Base-by-base conservation (phyloP, 164 flowering plant species). In the Annona squamosa region DNA sequence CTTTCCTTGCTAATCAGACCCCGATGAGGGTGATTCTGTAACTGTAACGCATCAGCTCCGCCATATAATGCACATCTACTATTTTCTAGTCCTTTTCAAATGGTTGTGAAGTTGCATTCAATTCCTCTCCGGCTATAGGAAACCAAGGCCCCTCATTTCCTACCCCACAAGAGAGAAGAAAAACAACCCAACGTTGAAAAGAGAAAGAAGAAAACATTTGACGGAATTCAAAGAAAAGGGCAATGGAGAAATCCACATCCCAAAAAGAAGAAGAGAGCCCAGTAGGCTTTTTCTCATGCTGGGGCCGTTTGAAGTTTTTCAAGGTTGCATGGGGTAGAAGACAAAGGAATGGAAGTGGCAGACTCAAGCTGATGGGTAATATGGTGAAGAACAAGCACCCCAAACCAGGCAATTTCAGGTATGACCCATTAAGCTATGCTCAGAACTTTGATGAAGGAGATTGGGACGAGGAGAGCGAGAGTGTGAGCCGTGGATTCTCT, bases 371-470 rank as follows among this genome's bases (percentile, higher is more conserved):
- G 13, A 5, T 6, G 4, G 56, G 48, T 4, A 19, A 57, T 45
- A 26, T 26, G 37, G 47, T 82, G 79, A 74, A 46, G 73, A 46
- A 67, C 48, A 74, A 44, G 42, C 42, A n/a, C 13, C 65, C 64
- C 37, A 75, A 57, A 74, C 69, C 77, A 44, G 72, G 61, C 12
- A 66, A 81, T 7, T 86, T 79, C 76, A 81, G 77, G 79, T 86
- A 86, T 73, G 85, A 81, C 75, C 85, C 87, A 56, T 18, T 83
- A 10, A 86, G 89, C 80, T 86, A 86, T 47, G 77, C 89, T 70
- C 84, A 83, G 70, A 86, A 86, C 73, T 86, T 86, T 41, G 89
- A 86, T 19, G 87, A 86, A 6, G 80, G 86, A 16, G 69, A 71
- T 46, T 71, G 70, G 72, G 82, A 77, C 61, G 81, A 83, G 62